Percentiles rank a stretch among this genome's conserved stretches.
phyloP scores from a whole-genome alignment of 2,329 filamentous ascomycete genomes.

The Annulohypoxylon truncatum region DNA sequence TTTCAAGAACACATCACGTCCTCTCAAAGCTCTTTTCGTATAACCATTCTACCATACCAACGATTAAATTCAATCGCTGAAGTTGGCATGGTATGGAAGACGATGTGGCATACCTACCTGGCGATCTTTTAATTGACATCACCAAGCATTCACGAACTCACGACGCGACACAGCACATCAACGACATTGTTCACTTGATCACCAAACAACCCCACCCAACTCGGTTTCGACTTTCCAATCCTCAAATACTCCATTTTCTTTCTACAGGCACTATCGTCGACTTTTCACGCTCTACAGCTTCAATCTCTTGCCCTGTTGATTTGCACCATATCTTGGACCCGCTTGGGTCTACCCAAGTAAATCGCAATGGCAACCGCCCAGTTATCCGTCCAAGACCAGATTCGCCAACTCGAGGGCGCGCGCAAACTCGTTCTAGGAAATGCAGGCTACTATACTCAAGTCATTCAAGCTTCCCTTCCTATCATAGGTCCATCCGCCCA shows the following conservation, averaged over 20 bases:
- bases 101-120: constrained; percentile 27
- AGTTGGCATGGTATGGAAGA: constrained; percentile 15
- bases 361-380: constrained; percentile 63
- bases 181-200: constrained; percentile 3
- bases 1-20: not conserved
- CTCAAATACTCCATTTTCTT: not conserved
- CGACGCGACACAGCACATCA: constrained; percentile 16
- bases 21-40: not conserved
- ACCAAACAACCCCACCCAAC: not conserved
- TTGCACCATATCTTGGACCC: constrained; percentile 13
- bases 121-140: constrained; percentile 44
- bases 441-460: constrained; percentile 87
- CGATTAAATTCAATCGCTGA: not conserved
- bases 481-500: constrained; percentile 82
- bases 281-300: constrained; percentile 3
- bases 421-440: constrained; percentile 90
- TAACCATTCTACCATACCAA: not conserved
- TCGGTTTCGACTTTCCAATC: not conserved
- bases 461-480: constrained; percentile 92
- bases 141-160: constrained; percentile 35
- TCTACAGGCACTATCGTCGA: not conserved
- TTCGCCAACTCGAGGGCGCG: constrained; percentile 89
- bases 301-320: not conserved
- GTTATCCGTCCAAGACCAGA: constrained; percentile 76
- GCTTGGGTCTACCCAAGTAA: constrained; percentile 18